Evolutionary conservation across 495 filamentous ascomycete species (phyloP).

Genomic region (Tirmania nivea): DNA sequence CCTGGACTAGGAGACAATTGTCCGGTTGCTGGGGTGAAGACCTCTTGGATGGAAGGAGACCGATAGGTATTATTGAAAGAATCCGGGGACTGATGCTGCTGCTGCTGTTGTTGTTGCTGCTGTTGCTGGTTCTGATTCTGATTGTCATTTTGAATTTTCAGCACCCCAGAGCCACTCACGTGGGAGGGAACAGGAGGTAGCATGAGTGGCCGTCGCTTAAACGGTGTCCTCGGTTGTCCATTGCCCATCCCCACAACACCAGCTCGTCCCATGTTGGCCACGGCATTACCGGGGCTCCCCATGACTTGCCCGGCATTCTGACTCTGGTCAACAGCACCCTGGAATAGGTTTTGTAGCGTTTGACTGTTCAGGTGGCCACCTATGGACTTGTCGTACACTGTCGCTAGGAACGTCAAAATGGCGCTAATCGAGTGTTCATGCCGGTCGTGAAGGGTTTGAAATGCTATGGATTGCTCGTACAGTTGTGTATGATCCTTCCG

Average conservation of each 20-base stretch:
- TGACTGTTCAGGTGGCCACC: constrained; percentile 28
- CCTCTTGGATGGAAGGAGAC: constrained; percentile 10
- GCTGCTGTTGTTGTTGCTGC: constrained; percentile 8
- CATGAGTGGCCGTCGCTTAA: constrained; percentile 8
- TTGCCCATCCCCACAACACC: background rate
- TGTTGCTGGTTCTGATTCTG: constrained; percentile 7
- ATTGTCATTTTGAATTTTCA: background rate
- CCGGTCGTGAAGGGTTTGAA: constrained; percentile 77
- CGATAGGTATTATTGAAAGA: constrained; percentile 11
- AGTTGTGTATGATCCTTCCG: constrained; percentile 70
- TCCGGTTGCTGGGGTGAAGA: constrained; percentile 1
- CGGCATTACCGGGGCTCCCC: constrained; percentile 8
- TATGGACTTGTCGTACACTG: constrained; percentile 70
- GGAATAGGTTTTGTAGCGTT: constrained; percentile 19
- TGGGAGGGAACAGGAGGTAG: constrained; percentile 14
- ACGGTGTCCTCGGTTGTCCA: constrained; percentile 4
- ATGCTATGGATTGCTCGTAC: constrained; percentile 70
- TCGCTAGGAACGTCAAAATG: constrained; percentile 87
- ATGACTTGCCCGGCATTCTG: constrained; percentile 9
- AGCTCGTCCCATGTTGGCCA: constrained; percentile 10
- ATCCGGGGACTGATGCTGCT: constrained; percentile 5
- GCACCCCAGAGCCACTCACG: background rate
- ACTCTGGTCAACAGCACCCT: constrained; percentile 16
- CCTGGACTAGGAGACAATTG: background rate
- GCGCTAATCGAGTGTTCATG: constrained; percentile 98